Conservation (phyloP, 192 early-diverging fungal species). For the Coemansia sp. region DNA sequence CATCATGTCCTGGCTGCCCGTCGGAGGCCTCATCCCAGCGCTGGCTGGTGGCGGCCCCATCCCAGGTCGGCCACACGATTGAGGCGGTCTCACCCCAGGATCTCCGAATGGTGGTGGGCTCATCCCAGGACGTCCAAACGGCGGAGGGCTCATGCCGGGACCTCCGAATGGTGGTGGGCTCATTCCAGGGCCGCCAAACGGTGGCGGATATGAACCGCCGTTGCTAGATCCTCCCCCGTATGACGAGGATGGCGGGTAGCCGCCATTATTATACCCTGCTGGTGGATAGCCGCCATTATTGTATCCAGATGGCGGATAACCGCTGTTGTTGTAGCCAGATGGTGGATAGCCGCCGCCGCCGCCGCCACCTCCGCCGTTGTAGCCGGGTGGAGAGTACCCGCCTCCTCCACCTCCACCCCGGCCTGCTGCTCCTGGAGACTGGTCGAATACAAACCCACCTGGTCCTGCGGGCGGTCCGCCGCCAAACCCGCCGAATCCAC, state of each 20-base stretch:
- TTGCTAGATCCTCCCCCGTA: neutral
- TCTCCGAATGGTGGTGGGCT: too few species aligned
- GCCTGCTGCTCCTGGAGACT: neutral
- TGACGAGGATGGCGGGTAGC: slow-evolving; percentile 14
- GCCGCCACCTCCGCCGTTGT: slow-evolving; percentile 7
- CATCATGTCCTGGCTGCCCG: slow-evolving; percentile 10
- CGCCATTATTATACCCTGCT: neutral
- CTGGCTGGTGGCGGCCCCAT: neutral
- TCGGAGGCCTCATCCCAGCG: slow-evolving; percentile 11
- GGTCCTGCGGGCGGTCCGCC: slow-evolving; percentile 21
- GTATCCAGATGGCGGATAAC: slow-evolving; percentile 12
- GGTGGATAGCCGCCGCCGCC: slow-evolving; percentile 21
- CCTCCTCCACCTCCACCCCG: neutral
- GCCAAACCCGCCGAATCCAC: slow-evolving; percentile 16
- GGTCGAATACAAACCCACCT: slow-evolving; percentile 17
- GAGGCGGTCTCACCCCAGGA: neutral
- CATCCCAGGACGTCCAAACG: too few species aligned
- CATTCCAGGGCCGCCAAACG: neutral
- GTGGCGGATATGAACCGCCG: slow-evolving; percentile 12
- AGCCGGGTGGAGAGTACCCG: slow-evolving; percentile 8
- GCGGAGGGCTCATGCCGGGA: too few species aligned
- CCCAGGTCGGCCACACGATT: neutral
- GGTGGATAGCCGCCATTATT: slow-evolving; percentile 19
- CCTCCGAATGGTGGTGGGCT: too few species aligned
- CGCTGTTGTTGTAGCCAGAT: slow-evolving; percentile 1